These are phyloP conservation scores for Calonectria pseudoreteaudii DNA, from an alignment of 2,329 filamentous ascomycete species.

Conservation along the genomic window DNA sequence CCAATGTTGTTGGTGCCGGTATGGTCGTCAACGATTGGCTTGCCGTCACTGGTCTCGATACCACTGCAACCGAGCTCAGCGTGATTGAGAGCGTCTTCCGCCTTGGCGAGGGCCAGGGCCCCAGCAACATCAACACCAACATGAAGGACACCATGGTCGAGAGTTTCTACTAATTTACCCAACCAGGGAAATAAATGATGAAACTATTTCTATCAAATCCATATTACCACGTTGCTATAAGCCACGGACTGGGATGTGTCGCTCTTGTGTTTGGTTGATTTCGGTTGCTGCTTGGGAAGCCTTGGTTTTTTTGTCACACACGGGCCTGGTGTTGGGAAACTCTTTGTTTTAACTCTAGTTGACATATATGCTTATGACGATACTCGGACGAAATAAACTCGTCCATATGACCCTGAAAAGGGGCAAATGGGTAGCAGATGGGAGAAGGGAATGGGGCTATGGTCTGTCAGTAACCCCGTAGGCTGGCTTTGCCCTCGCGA, in stretches of 20 bases:
- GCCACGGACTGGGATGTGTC: not conserved
- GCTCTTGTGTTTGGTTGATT: slow-evolving; percentile 18
- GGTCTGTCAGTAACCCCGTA: not conserved
- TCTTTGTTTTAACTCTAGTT: slow-evolving; percentile 23
- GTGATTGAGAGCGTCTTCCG: slow-evolving; percentile 97
- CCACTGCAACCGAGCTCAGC: slow-evolving; percentile 96
- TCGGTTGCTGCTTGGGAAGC: slow-evolving; percentile 25
- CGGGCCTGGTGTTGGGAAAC: slow-evolving; percentile 31
- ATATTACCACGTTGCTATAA: not conserved
- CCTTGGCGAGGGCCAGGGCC: slow-evolving; percentile 86
- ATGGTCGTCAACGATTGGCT: slow-evolving; percentile 83
- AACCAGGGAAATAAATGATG: not conserved
- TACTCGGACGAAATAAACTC: slow-evolving; percentile 12
- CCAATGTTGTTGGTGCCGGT: slow-evolving; percentile 88
- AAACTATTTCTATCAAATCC: not conserved
- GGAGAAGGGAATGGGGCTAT: not conserved
- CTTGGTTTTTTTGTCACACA: slow-evolving; percentile 23
- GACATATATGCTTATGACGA: slow-evolving; percentile 24
- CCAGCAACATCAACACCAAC: slow-evolving; percentile 81
- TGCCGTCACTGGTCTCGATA: slow-evolving; percentile 92
- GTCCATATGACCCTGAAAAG: slow-evolving; percentile 8
- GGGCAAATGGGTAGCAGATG: slow-evolving; percentile 1
- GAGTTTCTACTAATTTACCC: slow-evolving; percentile 84
- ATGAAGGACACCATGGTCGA: slow-evolving; percentile 99
- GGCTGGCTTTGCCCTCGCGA: not conserved